Evolutionary conservation across 1,139 yeast genomes (phyloP), one percentile per base, ranked within the genome.

Genomic region (Taphrina wiesneri): DNA sequence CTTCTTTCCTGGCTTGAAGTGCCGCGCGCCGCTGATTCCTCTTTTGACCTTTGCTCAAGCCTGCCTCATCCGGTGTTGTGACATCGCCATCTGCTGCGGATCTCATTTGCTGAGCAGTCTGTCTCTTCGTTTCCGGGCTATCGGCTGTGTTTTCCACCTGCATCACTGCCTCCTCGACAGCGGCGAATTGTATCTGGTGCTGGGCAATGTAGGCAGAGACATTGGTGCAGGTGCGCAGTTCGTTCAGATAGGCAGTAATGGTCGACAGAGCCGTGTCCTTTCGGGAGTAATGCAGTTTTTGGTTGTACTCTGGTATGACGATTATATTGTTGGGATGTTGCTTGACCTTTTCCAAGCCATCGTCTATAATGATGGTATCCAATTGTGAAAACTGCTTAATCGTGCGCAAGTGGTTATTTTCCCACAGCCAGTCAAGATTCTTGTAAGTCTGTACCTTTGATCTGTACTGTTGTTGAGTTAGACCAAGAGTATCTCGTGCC

Each of bases 311-410:
- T 9, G 66, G 66, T n/a, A 63, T 23, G 19, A 41, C 63, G 23
- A 63, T 51, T 23, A 51, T 30, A 36, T 63, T 63, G 41, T 63
- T 30, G n/a, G 66, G 66, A 13, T 63, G 66, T 23, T 49, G 56
- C 66, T 23, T 28, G 17, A 45, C 56, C 52, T 63, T 63, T 32
- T 43, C 43, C 46, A 26, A 19, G 11, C 63, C 41, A 47, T 63
- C 66, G 26, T 63, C 66, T 13, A 63, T 43, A 45, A 63, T 30
- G 17, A 63, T 47, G 21, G 66, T 63, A 26, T 56, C 47, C 3
- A 26, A n/a, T 32, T 56, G 66, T 6, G 56, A 46, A 30, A 51
- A 63, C 13, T 28, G 56, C 43, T 39, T 39, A 32, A 46, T 26
- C 45, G 32, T 25, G 32, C 51, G 23, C 6, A 49, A 34, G 11